A percentile compares a stretch with the other conserved stretches of the same genome.
phyloP scores from a whole-genome alignment of 2,329 filamentous ascomycete species.

The Penicillium sp. region DNA sequence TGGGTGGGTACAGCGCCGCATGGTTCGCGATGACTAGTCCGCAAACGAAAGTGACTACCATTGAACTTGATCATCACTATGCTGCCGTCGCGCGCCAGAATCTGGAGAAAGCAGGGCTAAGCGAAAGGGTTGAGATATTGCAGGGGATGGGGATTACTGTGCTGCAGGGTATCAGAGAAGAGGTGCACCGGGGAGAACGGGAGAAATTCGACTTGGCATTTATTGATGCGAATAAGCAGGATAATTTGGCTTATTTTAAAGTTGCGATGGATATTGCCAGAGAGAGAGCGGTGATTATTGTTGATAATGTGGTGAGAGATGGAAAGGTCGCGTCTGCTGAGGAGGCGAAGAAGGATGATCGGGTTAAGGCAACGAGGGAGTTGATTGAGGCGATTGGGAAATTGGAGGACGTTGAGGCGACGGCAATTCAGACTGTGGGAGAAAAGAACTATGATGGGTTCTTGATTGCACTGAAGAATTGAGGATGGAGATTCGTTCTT shows the following conservation, averaged over 20 bases:
- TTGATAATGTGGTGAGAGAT: neutral
- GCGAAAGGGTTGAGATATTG: neutral
- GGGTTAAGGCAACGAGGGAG: neutral
- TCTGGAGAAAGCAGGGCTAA: neutral
- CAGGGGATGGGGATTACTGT: neutral
- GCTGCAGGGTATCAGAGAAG: neutral
- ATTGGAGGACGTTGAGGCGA: neutral
- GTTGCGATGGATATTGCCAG: neutral
- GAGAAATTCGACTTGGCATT: neutral
- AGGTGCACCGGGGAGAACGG: neutral
- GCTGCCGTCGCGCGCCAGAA: neutral
- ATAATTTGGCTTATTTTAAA: neutral
- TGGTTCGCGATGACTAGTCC: neutral
- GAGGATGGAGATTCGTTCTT: too few species aligned
- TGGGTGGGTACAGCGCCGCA: constrained; percentile 1
- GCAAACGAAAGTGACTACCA: neutral
- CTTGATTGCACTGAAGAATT: neutral
- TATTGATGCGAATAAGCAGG: constrained; percentile 2
- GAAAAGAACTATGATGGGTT: constrained; percentile 2
- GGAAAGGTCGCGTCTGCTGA: neutral
- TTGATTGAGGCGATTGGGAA: neutral
- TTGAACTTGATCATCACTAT: neutral
- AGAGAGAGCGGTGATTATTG: neutral
- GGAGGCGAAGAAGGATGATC: neutral
- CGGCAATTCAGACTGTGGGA: neutral